Evolutionary conservation across 306 rosid genomes (phyloP), one percentile per base, ranked within the genome.

Genomic region (apple (Malus domestica)): DNA sequence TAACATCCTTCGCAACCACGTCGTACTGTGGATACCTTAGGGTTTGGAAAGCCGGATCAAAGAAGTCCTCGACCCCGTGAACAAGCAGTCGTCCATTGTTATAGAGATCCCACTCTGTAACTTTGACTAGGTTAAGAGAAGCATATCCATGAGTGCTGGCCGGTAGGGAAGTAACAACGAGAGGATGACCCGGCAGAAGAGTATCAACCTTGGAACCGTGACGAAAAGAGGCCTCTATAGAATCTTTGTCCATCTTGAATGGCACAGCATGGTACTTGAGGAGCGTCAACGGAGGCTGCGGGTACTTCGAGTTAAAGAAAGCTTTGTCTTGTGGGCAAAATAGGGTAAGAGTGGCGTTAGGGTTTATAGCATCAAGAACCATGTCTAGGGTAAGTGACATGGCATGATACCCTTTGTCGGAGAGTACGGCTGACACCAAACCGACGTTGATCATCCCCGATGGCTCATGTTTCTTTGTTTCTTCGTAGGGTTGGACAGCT

Each of bases 181-280:
- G 55, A 51, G 55, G 55, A 5, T 51, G 55, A 51, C 55, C 55
- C 10, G 8, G 74, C 19, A 55, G 55, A 16, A 76, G 58, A 2
- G 80, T 76, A 3, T 67, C 80, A 16, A 76, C 8, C 66, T 66
- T 76, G 27, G 74, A 76, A 30, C 72, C 64, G 54, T 10, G 60
- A 5, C 32, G 1, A 65, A 75, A 22, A 14, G 29, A 61, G 32
- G 44, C 4, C n/a, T 67, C 71, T 4, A 67, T 27, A 19, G 73
- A 4, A 19, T 54, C 27, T 10, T 6, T 67, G 65, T 76, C 29
- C 42, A 76, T 72, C 23, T 54, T 54, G 25, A 54, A 33, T 4
- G 67, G 80, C 16, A 67, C 71, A 7, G 3, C 25, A 23, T 76
- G 80, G 20, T 76, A 76, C 15, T 76, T 23, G 58, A 76, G 73